phyloP scores from a whole-genome alignment of 495 filamentous ascomycete species.

The Penicillium crystallinum region DNA sequence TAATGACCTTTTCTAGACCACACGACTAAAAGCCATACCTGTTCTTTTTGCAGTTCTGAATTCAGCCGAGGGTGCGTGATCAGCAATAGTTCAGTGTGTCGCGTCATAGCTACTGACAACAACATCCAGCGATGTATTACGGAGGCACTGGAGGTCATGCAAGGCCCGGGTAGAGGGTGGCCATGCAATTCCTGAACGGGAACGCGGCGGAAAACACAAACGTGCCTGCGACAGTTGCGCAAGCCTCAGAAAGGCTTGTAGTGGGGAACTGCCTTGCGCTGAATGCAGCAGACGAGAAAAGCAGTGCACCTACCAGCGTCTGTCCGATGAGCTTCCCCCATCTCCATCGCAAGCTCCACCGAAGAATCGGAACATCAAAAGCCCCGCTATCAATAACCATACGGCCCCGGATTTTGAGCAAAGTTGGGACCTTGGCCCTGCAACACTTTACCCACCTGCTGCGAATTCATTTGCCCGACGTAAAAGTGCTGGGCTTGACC shows the following conservation, averaged over 20 bases:
- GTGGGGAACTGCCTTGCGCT: slow-evolving; percentile 22
- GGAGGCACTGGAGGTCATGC: slow-evolving; percentile 36
- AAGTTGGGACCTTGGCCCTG: slow-evolving; percentile 4
- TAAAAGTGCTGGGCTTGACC: not conserved
- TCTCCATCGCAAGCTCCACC: not conserved
- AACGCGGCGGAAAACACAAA: slow-evolving; percentile 28
- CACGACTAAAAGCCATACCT: slow-evolving; percentile 15
- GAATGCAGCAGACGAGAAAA: slow-evolving; percentile 25
- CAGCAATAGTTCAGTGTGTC: not conserved
- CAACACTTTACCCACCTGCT: not conserved
- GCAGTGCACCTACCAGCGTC: slow-evolving; percentile 29
- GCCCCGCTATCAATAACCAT: not conserved
- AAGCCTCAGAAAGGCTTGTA: slow-evolving; percentile 30
- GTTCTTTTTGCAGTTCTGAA: slow-evolving; percentile 26
- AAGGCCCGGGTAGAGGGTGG: slow-evolving; percentile 18
- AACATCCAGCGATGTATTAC: slow-evolving; percentile 24
- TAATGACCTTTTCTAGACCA: slow-evolving; percentile 17
- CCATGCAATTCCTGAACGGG: slow-evolving; percentile 23
- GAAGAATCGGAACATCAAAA: not conserved
- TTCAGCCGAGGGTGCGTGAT: slow-evolving; percentile 33
- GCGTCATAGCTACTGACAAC: not conserved
- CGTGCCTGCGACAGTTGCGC: slow-evolving; percentile 37
- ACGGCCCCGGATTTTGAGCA: not conserved
- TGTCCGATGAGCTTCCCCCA: not conserved
- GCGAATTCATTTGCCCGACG: not conserved